Conservation (phyloP, 1,139 yeast genomes). For the Pneumocystis oryctolagi region DNA sequence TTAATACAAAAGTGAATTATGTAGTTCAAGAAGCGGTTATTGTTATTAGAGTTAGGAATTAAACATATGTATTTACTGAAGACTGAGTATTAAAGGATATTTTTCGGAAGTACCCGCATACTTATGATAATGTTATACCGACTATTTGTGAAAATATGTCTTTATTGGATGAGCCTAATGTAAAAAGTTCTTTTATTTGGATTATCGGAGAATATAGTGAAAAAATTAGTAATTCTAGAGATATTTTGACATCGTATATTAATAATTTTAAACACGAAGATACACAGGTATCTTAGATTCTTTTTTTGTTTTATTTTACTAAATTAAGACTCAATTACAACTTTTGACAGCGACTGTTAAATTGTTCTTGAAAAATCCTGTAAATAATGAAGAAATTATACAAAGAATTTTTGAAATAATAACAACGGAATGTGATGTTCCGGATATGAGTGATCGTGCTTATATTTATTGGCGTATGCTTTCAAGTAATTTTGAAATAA, state of each 20-base stretch:
- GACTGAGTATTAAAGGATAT: conserved; percentile 31
- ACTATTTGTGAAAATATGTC: conserved; percentile 47
- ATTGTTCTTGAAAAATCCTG: conserved; percentile 40
- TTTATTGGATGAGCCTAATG: conserved; percentile 44
- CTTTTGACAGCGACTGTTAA: conserved; percentile 68
- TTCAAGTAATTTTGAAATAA: conserved; percentile 40
- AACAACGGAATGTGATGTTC: conserved; percentile 67
- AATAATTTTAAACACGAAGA: conserved; percentile 58
- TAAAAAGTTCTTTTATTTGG: conserved; percentile 74
- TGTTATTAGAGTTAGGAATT: conserved; percentile 34
- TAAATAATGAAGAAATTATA: conserved; percentile 34
- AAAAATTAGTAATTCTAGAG: conserved; percentile 42
- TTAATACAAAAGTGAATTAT: conserved; percentile 63
- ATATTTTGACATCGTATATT: conserved; percentile 36
- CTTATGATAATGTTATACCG: conserved; percentile 55
- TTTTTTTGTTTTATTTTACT: neutral
- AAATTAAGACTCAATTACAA: conserved; percentile 45
- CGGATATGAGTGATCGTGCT: conserved; percentile 89
- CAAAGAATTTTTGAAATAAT: conserved; percentile 64
- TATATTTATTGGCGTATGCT: conserved; percentile 87
- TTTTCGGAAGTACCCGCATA: conserved; percentile 62
- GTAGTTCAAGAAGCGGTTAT: conserved; percentile 67
- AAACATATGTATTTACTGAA: conserved; percentile 17
- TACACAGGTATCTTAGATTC: conserved; percentile 24
- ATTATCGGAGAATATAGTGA: conserved; percentile 76